phyloP scores from a whole-genome alignment of 331 rosid genomes.

The Rhamnella rubrinervis region DNA sequence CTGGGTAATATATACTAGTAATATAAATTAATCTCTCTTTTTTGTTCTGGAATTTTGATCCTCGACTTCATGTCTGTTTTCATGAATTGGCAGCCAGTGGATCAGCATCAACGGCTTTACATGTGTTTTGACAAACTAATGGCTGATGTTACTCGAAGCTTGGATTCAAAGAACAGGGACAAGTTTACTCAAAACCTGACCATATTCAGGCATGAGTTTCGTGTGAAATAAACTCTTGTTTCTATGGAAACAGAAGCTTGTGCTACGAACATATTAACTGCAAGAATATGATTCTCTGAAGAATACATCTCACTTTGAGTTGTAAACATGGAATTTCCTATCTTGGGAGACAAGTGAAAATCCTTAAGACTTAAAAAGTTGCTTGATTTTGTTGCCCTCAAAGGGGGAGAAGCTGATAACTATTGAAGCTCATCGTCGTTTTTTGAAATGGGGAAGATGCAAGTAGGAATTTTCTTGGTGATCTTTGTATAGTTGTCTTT shows the following conservation, averaged over 20 bases:
- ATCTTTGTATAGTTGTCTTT: conserved; percentile 15
- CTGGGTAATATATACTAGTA: no score
- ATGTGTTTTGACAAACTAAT: conserved; percentile 88
- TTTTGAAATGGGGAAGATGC: conserved; percentile 17
- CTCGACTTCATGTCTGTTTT: conserved; percentile 18
- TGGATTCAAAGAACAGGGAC: conserved; percentile 95
- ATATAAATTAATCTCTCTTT: not conserved
- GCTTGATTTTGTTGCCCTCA: not conserved
- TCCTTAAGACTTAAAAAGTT: not conserved
- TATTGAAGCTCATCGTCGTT: conserved; percentile 9
- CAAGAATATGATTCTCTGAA: conserved; percentile 17
- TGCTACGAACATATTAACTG: conserved; percentile 6
- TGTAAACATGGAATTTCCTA: not conserved
- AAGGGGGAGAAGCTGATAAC: conserved; percentile 1
- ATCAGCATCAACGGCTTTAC: conserved; percentile 87
- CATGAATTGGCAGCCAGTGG: conserved; percentile 65
- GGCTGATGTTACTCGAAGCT: conserved; percentile 80
- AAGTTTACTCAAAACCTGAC: conserved; percentile 95
- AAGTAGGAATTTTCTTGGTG: conserved; percentile 10
- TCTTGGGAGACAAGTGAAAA: not conserved
- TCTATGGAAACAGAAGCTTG: conserved; percentile 15
- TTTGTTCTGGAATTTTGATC: not conserved
- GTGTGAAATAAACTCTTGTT: conserved; percentile 55
- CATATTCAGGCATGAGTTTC: conserved; percentile 80
- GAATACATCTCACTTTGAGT: conserved; percentile 11